phyloP scores from a whole-genome alignment of 2,329 filamentous ascomycete genomes.

The Immersiporthe knoxdaviesiana region DNA sequence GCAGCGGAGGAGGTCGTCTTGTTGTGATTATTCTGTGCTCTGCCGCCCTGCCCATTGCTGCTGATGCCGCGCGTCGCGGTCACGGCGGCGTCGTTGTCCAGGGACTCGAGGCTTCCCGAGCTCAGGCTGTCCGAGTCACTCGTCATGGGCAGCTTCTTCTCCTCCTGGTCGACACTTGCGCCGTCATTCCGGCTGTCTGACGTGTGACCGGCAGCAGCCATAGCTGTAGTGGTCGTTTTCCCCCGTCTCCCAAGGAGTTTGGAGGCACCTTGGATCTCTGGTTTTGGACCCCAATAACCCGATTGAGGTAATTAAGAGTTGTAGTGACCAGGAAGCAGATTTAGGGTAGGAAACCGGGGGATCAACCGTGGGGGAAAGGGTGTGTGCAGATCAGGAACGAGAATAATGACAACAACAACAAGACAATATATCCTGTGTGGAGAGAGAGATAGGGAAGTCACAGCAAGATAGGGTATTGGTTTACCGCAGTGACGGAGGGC shows the following conservation, averaged over 20 bases:
- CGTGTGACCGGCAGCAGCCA: background rate
- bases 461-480: background rate
- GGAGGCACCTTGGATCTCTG: no score
- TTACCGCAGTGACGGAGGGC: background rate
- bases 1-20: background rate
- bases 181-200: background rate
- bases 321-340: background rate
- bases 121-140: conserved; percentile 11
- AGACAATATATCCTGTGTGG: background rate
- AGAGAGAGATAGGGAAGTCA: background rate
- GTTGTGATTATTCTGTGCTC: background rate
- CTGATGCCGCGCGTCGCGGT: background rate
- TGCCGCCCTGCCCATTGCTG: background rate
- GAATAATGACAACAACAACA: background rate
- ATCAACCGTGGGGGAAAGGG: background rate
- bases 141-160: background rate
- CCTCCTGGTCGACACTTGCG: background rate
- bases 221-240: background rate
- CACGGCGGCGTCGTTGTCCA: background rate
- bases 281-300: no score
- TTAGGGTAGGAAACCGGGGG: background rate
- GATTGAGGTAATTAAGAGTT: background rate
- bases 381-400: background rate
- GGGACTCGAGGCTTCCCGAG: background rate
- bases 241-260: background rate